Conservation (phyloP, 495 filamentous ascomycete genomes). For the Durotheca rogersii region DNA sequence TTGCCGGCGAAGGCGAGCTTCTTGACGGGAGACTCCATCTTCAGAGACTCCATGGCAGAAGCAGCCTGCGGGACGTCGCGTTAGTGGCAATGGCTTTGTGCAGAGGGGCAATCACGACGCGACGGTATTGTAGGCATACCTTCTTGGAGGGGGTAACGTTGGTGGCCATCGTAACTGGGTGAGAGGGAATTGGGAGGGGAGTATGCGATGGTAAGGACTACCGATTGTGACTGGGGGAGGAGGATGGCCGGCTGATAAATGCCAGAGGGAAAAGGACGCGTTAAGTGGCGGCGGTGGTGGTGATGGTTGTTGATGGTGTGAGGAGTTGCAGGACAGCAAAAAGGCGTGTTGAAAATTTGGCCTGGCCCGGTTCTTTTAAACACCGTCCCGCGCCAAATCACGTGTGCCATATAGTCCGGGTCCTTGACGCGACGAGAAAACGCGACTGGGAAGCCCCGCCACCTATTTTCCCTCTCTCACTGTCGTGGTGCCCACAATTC, state of each 20-base stretch:
- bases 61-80: constrained; percentile 61
- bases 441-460: constrained; percentile 26
- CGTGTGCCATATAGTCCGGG: constrained; percentile 18
- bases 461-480: constrained; percentile 27
- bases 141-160: constrained; percentile 85
- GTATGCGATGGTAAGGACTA: constrained; percentile 5
- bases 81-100: constrained; percentile 37
- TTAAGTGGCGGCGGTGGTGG: neutral
- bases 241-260: constrained; percentile 1
- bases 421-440: constrained; percentile 6
- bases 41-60: constrained; percentile 79
- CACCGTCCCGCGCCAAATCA: constrained; percentile 32
- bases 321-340: constrained; percentile 22
- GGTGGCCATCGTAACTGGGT: constrained; percentile 58
- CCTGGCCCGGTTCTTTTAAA: constrained; percentile 32
- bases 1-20: constrained; percentile 84
- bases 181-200: constrained; percentile 8
- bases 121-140: constrained; percentile 48
- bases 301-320: constrained; percentile 21
- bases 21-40: constrained; percentile 92
- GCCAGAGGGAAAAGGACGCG: constrained; percentile 6
- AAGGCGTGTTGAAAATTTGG: constrained; percentile 23
- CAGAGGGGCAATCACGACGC: constrained; percentile 1
- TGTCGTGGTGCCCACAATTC: neutral
- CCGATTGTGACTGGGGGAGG: constrained; percentile 1